Conservation (phyloP, 331 rosid genomes). For the Rosa hybrid region DNA sequence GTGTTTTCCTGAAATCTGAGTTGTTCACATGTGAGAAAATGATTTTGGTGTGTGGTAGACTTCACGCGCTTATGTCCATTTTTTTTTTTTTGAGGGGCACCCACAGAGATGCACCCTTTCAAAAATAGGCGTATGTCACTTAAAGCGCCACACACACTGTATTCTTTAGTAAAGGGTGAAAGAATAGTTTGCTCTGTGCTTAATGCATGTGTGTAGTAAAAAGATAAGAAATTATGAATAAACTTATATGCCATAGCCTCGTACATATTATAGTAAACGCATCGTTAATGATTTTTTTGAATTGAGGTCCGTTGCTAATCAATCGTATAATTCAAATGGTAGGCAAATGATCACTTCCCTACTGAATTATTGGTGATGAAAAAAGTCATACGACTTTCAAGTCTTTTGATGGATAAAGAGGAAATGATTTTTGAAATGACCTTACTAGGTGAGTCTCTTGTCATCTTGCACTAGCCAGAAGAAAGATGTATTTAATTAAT, state of each 20-base stretch:
- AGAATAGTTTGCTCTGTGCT: too few relatives aligned
- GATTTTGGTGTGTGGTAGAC: too few relatives aligned
- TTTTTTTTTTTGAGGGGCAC: too few relatives aligned
- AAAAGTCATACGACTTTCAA: slow-evolving; percentile 1
- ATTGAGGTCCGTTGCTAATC: not conserved
- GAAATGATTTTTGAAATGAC: slow-evolving; percentile 13
- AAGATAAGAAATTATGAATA: too few relatives aligned
- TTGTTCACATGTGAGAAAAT: not conserved
- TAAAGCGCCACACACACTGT: too few relatives aligned
- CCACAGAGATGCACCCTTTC: too few relatives aligned
- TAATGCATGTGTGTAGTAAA: too few relatives aligned
- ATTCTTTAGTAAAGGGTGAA: too few relatives aligned
- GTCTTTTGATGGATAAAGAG: slow-evolving; percentile 9
- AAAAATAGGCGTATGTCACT: too few relatives aligned
- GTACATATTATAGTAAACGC: not conserved
- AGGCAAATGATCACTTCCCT: slow-evolving; percentile 5
- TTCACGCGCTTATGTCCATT: too few relatives aligned
- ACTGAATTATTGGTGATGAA: slow-evolving; percentile 10
- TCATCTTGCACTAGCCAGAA: slow-evolving; percentile 12
- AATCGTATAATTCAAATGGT: not conserved
- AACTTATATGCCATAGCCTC: too few relatives aligned
- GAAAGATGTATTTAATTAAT: not conserved
- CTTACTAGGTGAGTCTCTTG: not conserved
- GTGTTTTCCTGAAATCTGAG: too few relatives aligned
- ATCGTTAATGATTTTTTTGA: not conserved